Base-by-base conservation (phyloP, 306 rosid species). In the Aeschynomene evenia region DNA sequence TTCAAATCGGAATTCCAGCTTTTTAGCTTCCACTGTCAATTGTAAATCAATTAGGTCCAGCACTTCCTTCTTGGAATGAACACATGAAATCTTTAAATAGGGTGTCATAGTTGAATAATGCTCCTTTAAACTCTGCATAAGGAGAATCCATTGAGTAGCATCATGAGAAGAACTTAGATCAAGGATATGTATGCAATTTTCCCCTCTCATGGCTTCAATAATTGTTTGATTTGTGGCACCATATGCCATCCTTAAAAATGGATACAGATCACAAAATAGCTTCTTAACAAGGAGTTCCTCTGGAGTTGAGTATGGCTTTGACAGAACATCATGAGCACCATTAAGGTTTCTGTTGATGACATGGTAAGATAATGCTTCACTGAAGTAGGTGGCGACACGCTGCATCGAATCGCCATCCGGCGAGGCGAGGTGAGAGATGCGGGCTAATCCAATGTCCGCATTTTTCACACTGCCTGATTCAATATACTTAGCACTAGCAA, bases 321-420 rank as follows among this genome's bases (percentile, higher is more conserved):
- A 49, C 10, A 64, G 63, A 28, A 54, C 48, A 46, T 65, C 36
- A 0, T 51, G 42, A 0, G 59, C 73, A 14, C 77, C 77, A 9
- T 4, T 26, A 15, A 56, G 7, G 3, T 26, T 9, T 43, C 49
- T 71, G 6, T 56, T 71, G 7, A 40, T 1, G 22, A 77, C 11
- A 9, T 81, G 76, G 59, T 74, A 79, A 0, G 88, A 86, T 53
- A 91, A 82, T 4, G 85, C 95, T 49, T 84, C 83, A 0, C 39
- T 71, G 71, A 86, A 60, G 70, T 86, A 86, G 40, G 90, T 81
- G 12, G 90, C 90, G 1, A 88, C 67, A 9, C 92, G 64, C 58
- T 91, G 96, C 78, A 86, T 64, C 1, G 86, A 20, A 65, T 88
- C 91, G 1, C 92, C 91, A 22, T 82, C 81, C 0, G 91, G 83